phyloP scores from a whole-genome alignment of 441 rosid genomes.

The Populus hybrid region DNA sequence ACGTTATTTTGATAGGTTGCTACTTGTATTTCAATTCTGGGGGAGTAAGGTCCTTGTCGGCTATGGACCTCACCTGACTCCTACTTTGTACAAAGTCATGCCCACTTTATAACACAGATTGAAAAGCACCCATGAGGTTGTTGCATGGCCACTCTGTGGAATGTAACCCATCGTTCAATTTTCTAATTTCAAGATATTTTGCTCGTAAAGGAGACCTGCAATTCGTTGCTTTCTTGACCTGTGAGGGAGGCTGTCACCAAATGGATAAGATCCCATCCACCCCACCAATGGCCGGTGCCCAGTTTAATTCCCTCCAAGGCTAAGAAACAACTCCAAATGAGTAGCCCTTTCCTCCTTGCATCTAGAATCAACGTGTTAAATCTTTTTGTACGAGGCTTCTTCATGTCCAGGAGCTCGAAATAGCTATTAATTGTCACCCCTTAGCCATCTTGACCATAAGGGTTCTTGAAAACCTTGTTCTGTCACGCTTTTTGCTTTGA shows the following conservation, averaged over 20 bases:
- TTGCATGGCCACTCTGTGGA: background rate
- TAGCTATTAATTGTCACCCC: no score
- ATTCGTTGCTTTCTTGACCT: background rate
- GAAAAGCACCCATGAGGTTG: background rate
- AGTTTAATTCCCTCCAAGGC: no score
- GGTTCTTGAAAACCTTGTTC: no score
- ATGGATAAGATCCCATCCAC: background rate
- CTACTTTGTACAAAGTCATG: background rate
- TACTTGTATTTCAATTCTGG: background rate
- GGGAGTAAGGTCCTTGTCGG: background rate
- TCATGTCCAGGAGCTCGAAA: no score
- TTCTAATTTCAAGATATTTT: background rate
- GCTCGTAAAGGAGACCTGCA: background rate
- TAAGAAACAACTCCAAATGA: no score
- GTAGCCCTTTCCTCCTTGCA: no score
- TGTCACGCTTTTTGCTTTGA: no score
- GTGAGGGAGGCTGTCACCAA: background rate
- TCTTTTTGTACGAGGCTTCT: no score
- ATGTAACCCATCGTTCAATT: background rate
- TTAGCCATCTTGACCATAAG: no score
- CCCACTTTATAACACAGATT: background rate
- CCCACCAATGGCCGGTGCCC: background rate
- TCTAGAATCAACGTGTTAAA: no score
- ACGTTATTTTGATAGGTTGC: no score
- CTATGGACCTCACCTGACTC: background rate